Conservation (phyloP, 805 yeast species). For the Blastobotrys muscicola region DNA sequence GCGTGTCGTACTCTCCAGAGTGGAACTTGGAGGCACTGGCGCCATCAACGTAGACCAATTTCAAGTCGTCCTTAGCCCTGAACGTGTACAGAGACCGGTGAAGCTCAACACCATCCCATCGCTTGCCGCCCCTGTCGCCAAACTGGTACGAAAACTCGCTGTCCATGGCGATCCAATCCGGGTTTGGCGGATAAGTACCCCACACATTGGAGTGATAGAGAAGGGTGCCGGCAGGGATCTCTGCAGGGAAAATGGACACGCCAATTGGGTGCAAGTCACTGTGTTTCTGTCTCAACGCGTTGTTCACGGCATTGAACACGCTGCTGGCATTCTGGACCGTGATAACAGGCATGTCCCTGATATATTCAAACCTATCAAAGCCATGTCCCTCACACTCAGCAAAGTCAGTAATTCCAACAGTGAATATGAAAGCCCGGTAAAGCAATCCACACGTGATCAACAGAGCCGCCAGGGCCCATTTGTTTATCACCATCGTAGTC, state of each 20-base stretch:
- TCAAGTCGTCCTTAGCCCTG: constrained; percentile 38
- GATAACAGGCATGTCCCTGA: background rate
- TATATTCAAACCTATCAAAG: no score
- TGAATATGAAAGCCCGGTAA: no score
- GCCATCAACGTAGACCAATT: constrained; percentile 49
- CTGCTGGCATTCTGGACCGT: constrained; percentile 6
- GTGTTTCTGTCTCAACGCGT: constrained; percentile 43
- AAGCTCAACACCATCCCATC: background rate
- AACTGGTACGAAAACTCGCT: constrained; percentile 43
- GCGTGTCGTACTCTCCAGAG: constrained; percentile 57
- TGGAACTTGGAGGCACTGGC: constrained; percentile 55
- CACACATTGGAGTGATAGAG: constrained; percentile 43
- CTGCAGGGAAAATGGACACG: constrained; percentile 50
- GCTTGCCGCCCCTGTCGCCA: constrained; percentile 2
- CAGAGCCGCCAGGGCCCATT: no score
- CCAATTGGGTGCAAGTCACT: constrained; percentile 42
- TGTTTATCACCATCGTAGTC: no score
- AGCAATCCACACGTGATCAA: no score
- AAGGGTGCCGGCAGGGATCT: constrained; percentile 48
- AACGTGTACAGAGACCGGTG: constrained; percentile 29
- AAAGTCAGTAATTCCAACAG: no score
- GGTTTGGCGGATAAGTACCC: constrained; percentile 35
- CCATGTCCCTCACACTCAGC: no score
- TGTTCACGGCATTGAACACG: constrained; percentile 43
- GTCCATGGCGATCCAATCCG: constrained; percentile 61